Percentiles rank a stretch among this genome's conserved stretches.
These are phyloP conservation scores for Aureobasidium sp. DNA, from an alignment of 2,329 filamentous ascomycete genomes.

Conservation along the genomic window DNA sequence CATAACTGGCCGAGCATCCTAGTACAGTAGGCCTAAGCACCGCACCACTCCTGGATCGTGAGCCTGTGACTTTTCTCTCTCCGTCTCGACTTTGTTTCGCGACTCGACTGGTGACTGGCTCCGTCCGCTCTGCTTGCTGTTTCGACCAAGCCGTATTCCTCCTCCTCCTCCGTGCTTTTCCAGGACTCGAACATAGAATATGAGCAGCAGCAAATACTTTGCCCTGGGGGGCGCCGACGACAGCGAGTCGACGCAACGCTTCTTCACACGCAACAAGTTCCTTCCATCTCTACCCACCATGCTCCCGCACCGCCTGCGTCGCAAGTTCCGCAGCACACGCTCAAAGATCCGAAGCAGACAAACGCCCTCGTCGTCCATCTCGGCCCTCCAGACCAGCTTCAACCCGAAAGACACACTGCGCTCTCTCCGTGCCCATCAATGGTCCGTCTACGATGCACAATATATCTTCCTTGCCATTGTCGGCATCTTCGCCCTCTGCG, in stretches of 20 bases:
- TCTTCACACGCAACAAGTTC: constrained; percentile 37
- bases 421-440: constrained; percentile 68
- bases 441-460: constrained; percentile 77
- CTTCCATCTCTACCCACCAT: constrained; percentile 43
- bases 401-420: constrained; percentile 71
- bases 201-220: constrained; percentile 15
- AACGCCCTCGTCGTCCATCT: constrained; percentile 64
- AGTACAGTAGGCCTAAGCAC: not conserved
- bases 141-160: not conserved
- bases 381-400: constrained; percentile 72
- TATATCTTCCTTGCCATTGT: constrained; percentile 69
- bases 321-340: constrained; percentile 52
- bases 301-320: constrained; percentile 58
- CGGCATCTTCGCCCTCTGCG: constrained; percentile 72
- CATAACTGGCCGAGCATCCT: not conserved
- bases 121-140: too few species aligned
- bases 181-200: not conserved
- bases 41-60: not conserved
- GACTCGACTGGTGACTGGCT: not conserved
- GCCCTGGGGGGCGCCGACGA: constrained; percentile 18
- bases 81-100: not conserved
- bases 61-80: not conserved
- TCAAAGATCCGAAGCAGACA: constrained; percentile 61
- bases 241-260: constrained; percentile 28
- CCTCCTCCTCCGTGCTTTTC: not conserved